phyloP scores from a whole-genome alignment of 2,329 filamentous ascomycete species.

The Sporothrix dimorphospora region DNA sequence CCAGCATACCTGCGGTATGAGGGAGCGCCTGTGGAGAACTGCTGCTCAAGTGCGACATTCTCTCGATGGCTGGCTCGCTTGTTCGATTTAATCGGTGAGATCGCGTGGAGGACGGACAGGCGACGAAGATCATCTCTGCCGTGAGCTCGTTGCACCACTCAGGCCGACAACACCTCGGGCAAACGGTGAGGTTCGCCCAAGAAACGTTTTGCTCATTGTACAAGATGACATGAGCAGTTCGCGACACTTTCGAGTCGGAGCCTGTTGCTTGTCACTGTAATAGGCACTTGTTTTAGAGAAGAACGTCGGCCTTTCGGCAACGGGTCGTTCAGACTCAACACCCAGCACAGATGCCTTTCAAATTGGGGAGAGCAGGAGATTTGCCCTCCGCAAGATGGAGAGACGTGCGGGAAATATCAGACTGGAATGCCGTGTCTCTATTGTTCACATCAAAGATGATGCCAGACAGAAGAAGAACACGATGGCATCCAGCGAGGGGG shows the following conservation, averaged over 20 bases:
- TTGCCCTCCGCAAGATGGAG: constrained; percentile 56
- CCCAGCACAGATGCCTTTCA: constrained; percentile 67
- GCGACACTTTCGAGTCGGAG: constrained; percentile 3
- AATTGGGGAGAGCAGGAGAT: constrained; percentile 47
- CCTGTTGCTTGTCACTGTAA: constrained; percentile 37
- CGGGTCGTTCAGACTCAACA: constrained; percentile 74
- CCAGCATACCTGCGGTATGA: constrained; percentile 61
- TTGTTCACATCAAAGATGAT: background rate
- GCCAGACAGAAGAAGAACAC: background rate
- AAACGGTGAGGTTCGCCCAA: constrained; percentile 46
- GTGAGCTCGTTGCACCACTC: constrained; percentile 52
- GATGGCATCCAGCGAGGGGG: constrained; percentile 67
- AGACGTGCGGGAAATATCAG: constrained; percentile 72
- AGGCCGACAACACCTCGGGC: constrained; percentile 75
- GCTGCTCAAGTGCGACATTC: constrained; percentile 91
- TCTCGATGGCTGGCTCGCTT: constrained; percentile 84
- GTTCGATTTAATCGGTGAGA: constrained; percentile 79
- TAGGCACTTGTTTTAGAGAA: constrained; percentile 76
- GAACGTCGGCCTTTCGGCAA: constrained; percentile 53
- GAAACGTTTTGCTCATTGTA: constrained; percentile 42
- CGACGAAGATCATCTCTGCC: background rate
- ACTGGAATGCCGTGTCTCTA: constrained; percentile 59
- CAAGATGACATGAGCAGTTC: constrained; percentile 1
- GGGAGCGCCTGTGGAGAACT: constrained; percentile 88
- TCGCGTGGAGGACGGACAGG: constrained; percentile 35